Conservation (phyloP, 1,284 basidiomycete species). For the Malassezia dermatis region DNA sequence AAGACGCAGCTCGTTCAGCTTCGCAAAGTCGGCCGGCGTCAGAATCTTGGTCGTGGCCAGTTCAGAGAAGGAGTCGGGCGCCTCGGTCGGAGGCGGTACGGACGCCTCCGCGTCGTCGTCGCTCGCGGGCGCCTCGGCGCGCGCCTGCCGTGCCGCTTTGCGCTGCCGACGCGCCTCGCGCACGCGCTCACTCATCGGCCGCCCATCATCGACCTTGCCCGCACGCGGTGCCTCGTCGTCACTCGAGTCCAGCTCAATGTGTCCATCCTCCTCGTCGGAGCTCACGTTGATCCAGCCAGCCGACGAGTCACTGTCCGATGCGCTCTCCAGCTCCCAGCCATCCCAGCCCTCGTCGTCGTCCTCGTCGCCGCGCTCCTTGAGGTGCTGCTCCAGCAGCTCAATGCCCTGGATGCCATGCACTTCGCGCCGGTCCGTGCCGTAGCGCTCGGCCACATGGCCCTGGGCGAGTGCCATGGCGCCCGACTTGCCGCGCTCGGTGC, state of each 20-base stretch:
- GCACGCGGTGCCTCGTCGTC: slow-evolving; percentile 56
- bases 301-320: slow-evolving; percentile 54
- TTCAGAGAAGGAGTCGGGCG: slow-evolving; percentile 29
- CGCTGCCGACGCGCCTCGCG: slow-evolving; percentile 19
- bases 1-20: slow-evolving; percentile 78
- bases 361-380: slow-evolving; percentile 48
- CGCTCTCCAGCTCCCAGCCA: slow-evolving; percentile 75
- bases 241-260: slow-evolving; percentile 57
- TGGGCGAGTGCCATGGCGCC: slow-evolving; percentile 35
- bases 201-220: slow-evolving; percentile 19
- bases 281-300: slow-evolving; percentile 72
- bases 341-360: slow-evolving; percentile 68
- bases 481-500: slow-evolving; percentile 59
- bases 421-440: slow-evolving; percentile 64
- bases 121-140: slow-evolving; percentile 34
- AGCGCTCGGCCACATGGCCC: slow-evolving; percentile 53
- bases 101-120: slow-evolving; percentile 35
- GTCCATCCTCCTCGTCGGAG: slow-evolving; percentile 60
- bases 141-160: slow-evolving; percentile 27
- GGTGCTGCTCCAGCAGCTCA: slow-evolving; percentile 43
- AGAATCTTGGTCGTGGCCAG: slow-evolving; percentile 81
- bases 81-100: slow-evolving; percentile 17
- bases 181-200: slow-evolving; percentile 21
- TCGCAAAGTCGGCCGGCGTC: slow-evolving; percentile 90
- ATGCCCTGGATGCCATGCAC: slow-evolving; percentile 72